Percentiles rank a stretch among this genome's conserved stretches.
Evolutionary conservation across 208 protist genomes (phyloP).

Genomic region (Endotrypanum monterogeii): DNA sequence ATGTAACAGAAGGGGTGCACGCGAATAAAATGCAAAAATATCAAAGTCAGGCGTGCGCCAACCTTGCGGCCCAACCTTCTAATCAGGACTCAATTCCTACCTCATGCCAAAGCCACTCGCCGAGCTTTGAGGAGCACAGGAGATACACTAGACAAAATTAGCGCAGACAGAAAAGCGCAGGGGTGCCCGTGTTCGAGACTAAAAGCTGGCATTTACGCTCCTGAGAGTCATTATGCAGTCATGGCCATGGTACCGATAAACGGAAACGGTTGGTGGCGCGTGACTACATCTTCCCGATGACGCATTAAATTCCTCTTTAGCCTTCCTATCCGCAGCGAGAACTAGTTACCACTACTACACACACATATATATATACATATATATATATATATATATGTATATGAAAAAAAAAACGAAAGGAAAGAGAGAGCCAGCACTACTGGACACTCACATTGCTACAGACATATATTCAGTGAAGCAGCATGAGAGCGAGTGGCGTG

Average conservation of each 20-base stretch:
- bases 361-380: too few species aligned
- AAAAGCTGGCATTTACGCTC: neutral
- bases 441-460: conserved; percentile 11
- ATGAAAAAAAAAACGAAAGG: conserved; percentile 5
- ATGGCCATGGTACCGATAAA: neutral
- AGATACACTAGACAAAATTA: neutral
- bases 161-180: neutral
- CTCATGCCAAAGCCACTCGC: neutral
- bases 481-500: neutral
- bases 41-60: neutral
- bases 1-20: neutral
- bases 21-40: neutral
- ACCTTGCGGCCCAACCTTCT: neutral
- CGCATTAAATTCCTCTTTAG: neutral
- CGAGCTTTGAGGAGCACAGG: neutral
- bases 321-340: conserved; percentile 1
- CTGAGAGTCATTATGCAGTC: neutral
- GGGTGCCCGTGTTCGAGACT: neutral
- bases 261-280: neutral
- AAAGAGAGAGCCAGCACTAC: conserved; percentile 15
- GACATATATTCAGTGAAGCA: neutral
- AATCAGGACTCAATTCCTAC: neutral
- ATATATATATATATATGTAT: too few species aligned
- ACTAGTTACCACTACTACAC: conserved; percentile 14
- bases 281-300: neutral